Evolutionary conservation across 1,284 basidiomycete species (phyloP).

Genomic region (Cryptococcus sp.): DNA sequence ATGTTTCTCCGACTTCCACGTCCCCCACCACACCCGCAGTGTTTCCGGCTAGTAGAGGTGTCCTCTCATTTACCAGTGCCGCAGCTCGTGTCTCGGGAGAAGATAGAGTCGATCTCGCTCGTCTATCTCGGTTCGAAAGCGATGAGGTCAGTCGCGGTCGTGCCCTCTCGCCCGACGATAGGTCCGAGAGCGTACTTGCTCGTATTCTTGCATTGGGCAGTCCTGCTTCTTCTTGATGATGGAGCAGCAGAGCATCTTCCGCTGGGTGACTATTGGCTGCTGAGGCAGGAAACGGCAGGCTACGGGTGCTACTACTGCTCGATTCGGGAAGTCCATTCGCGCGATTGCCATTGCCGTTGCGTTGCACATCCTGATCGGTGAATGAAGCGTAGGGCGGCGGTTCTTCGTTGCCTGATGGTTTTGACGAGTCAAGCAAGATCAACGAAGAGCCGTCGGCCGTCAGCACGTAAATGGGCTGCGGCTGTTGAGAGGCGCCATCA

Average conservation of each 20-base stretch:
- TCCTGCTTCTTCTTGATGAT: neutral
- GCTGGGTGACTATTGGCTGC: no score
- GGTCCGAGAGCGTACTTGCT: conserved; percentile 27
- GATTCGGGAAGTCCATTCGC: neutral
- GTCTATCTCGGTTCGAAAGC: conserved; percentile 1
- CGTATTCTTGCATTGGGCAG: conserved; percentile 14
- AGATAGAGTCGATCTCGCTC: conserved; percentile 9
- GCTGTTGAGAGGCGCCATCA: conserved; percentile 10
- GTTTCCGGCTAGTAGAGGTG: conserved; percentile 25
- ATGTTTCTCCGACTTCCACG: neutral
- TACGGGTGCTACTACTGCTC: neutral
- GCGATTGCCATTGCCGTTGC: neutral
- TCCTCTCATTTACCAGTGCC: conserved; percentile 27
- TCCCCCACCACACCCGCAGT: neutral
- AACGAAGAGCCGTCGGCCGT: conserved; percentile 46
- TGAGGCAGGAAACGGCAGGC: no score
- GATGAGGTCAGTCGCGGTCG: conserved; percentile 14
- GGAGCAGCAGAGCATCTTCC: neutral
- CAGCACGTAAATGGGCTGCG: conserved; percentile 46
- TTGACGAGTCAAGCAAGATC: conserved; percentile 40
- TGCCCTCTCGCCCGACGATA: conserved; percentile 1
- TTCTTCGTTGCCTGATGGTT: conserved; percentile 35
- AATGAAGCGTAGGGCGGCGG: conserved; percentile 47
- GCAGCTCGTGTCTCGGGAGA: conserved; percentile 3
- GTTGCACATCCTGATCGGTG: conserved; percentile 1